A percentile compares a stretch with the other conserved stretches of the same genome.
These are phyloP conservation scores for Floccularia luteovirens DNA, from an alignment of 768 basidiomycete genomes.

Conservation along the genomic window DNA sequence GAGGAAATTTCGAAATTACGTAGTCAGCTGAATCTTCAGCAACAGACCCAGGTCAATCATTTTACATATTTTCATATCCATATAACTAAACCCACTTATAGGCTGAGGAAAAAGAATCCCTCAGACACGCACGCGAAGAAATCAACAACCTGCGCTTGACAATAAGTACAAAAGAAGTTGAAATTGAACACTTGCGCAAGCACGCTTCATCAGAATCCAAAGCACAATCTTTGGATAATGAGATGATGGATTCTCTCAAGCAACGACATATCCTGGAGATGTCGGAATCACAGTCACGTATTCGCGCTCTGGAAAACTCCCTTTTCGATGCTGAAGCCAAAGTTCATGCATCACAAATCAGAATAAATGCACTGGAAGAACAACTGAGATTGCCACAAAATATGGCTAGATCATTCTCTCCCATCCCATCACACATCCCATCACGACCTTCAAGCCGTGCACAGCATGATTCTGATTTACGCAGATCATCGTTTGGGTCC, in stretches of 20 bases:
- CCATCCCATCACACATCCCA: constrained; percentile 37
- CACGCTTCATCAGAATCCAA: constrained; percentile 30
- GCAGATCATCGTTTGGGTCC: constrained; percentile 30
- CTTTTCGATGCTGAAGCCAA: constrained; percentile 69
- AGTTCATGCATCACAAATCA: constrained; percentile 62
- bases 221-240: constrained; percentile 61
- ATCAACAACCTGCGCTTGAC: constrained; percentile 64
- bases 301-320: constrained; percentile 66
- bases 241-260: constrained; percentile 60
- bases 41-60: constrained; percentile 26
- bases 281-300: constrained; percentile 71
- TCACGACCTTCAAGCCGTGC: constrained; percentile 40
- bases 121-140: constrained; percentile 60
- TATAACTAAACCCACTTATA: constrained; percentile 14
- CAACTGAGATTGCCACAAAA: too few relatives aligned
- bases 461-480: constrained; percentile 21
- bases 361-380: constrained; percentile 57
- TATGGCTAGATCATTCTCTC: constrained; percentile 40
- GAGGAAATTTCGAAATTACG: constrained; percentile 48
- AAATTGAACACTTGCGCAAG: constrained; percentile 52
- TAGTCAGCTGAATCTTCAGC: constrained; percentile 42
- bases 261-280: constrained; percentile 79
- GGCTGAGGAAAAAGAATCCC: constrained; percentile 57
- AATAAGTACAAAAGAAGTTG: constrained; percentile 53
- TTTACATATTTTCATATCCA: constrained; percentile 1